Base-by-base conservation (phyloP, 208 protist species). In the Trypanosoma mega region DNA sequence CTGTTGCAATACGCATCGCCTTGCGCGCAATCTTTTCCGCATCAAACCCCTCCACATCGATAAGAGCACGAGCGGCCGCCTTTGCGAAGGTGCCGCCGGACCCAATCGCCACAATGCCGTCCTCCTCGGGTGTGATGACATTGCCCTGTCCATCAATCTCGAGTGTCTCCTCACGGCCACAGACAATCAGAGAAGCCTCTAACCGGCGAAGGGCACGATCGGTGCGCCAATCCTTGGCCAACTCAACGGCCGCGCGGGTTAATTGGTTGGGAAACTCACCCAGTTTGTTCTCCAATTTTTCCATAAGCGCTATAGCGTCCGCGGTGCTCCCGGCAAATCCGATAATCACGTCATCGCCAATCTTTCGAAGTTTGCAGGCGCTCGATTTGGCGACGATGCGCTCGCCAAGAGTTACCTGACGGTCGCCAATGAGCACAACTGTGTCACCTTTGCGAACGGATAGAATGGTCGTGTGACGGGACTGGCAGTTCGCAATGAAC, bases 221-320 rank as follows among this genome's bases (percentile, higher is more conserved):
- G 5, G 90, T 97, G 59, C 96, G 85, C 96, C 96, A 98, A 51
- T 94, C 82, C 77, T 98, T 97, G 2, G 95, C 94, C n/a, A 98
- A 74, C 72, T 98, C 94, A 16, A 98, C 95, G 31, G 89, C 96
- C 0, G 92, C 86, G 16, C 96, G 88, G 14, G 93, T 87, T 9
- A 98, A 81, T 55, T 98, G 92, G 33, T 93, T 85, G 2, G 95
- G 90, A 61, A 96, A 96, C 72, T 98, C 93, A 45, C 86, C 85
- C 2, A 98, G 66, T 70, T 97, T 96, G 50, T 76, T 84, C 64
- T 98, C 93, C 1, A 98, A 74, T 63, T 94, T 93, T 67, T 98
- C 96, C 82, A 98, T 93, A n/a, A 98, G 70, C 20, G 96, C 92
- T 21, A 98, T 90, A n/a, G 92, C 94, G 55, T 98, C 96, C 3